Evolutionary conservation across 164 flowering plant species (phyloP).

Genomic region (Vitis amurensis): DNA sequence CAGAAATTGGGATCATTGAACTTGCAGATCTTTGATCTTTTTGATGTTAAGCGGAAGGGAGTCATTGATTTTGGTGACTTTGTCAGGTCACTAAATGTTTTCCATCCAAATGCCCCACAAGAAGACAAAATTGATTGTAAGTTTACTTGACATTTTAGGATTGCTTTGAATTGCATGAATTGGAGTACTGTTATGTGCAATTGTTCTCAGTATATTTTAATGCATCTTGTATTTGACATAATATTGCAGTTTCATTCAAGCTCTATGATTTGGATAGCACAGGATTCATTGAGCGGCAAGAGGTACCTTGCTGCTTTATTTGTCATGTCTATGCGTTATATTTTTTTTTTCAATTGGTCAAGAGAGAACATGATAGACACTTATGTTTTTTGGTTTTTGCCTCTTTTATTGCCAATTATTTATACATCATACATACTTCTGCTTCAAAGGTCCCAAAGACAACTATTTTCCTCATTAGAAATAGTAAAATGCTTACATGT

Average conservation of each 20-base stretch:
- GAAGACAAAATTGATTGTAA: slow-evolving; percentile 92
- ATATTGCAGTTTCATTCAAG: slow-evolving; percentile 69
- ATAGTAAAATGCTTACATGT: too few species aligned
- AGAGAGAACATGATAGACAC: not conserved
- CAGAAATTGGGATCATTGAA: slow-evolving; percentile 6
- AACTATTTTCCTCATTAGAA: too few species aligned
- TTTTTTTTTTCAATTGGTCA: not conserved
- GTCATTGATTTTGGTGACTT: slow-evolving; percentile 95
- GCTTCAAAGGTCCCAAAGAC: too few species aligned
- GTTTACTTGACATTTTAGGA: slow-evolving; percentile 21
- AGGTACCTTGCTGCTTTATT: slow-evolving; percentile 44
- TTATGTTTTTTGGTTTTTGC: not conserved
- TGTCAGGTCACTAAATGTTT: slow-evolving; percentile 81
- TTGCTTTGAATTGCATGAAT: not conserved
- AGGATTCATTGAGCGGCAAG: slow-evolving; percentile 94
- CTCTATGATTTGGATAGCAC: slow-evolving; percentile 90
- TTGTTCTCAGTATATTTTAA: not conserved
- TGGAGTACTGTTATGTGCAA: not conserved
- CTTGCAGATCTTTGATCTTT: slow-evolving; percentile 88
- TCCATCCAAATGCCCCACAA: slow-evolving; percentile 84
- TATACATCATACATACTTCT: too few species aligned
- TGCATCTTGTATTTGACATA: not conserved
- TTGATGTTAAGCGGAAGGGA: slow-evolving; percentile 84
- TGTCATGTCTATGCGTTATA: not conserved
- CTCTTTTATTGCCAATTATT: too few species aligned